Percentiles rank a stretch among this genome's conserved stretches.
phyloP scores from a whole-genome alignment of 2,329 filamentous ascomycete species.

The Rhexocercosporidium sp. region DNA sequence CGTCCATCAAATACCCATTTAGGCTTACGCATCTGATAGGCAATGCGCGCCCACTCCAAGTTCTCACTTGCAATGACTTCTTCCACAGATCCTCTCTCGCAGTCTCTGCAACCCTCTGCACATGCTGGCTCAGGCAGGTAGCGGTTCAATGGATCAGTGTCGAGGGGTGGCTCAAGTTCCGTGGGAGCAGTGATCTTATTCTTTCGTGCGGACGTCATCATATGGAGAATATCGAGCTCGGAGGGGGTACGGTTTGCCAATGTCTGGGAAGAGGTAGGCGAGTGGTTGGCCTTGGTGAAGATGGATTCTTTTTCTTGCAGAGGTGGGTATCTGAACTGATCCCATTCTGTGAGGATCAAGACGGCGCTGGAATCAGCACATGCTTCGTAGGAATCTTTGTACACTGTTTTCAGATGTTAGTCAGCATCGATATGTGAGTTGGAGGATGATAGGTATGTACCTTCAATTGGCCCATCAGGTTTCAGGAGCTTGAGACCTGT shows the following conservation, averaged over 20 bases:
- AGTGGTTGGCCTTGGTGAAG: not conserved
- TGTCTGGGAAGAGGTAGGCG: not conserved
- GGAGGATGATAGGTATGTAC: not conserved
- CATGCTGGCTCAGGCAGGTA: constrained; percentile 14
- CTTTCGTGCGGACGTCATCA: constrained; percentile 2
- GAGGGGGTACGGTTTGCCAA: not conserved
- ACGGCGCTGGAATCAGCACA: constrained; percentile 6
- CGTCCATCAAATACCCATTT: constrained; percentile 16
- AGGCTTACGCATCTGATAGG: constrained; percentile 8
- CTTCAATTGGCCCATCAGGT: constrained; percentile 19
- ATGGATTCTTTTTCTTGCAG: constrained; percentile 4
- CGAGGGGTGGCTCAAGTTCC: not conserved
- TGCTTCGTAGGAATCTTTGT: constrained; percentile 13
- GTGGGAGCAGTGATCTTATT: not conserved
- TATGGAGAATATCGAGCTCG: constrained; percentile 9
- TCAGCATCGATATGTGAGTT: too few relatives aligned
- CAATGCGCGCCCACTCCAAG: constrained; percentile 9
- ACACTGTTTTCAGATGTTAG: not conserved
- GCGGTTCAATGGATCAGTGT: constrained; percentile 1
- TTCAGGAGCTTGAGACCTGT: constrained; percentile 15
- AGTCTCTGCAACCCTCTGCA: constrained; percentile 12
- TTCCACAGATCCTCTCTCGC: constrained; percentile 2
- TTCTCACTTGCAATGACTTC: constrained; percentile 14
- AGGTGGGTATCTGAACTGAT: constrained; percentile 13
- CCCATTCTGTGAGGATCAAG: constrained; percentile 13